Evolutionary conservation across 2,329 filamentous ascomycete genomes (phyloP), one percentile per base, ranked within the genome.

Genomic region (Sarocladium kiliense): DNA sequence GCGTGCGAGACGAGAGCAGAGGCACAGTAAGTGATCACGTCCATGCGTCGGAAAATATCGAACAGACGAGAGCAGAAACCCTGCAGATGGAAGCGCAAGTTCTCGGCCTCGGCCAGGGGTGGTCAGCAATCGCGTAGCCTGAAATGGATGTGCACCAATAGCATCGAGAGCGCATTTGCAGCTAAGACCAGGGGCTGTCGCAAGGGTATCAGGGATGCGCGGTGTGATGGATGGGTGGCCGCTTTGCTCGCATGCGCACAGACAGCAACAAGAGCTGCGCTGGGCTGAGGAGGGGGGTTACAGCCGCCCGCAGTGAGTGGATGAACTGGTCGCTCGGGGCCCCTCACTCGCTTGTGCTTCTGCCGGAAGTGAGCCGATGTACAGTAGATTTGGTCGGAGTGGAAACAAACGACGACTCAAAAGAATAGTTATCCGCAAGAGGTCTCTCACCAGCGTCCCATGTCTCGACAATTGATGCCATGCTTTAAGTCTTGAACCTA

Each of bases 31-130:
- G 16, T 3, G 36, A 47, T 47, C 44, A 11, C n/a, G 18, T 47
- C 44, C 23, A 34, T 44, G 27, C 44, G 27, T 51, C 47, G 47
- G 47, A 36, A 51, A 51, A 51, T 51, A 51, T 34, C 47, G 14
- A 36, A 23, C 47, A 51, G 47, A 27, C 23, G 30, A 16, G 30
- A 7, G 7, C 6, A 51, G 47, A 14, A 23, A 19, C 47, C 47
- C 18, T 51, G 47, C 25, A 27, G 44, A 18, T 21, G n/a, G 16
- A 36, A n/a, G 19, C n/a, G 10, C 7, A 9, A 21, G 5, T 27
- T 4, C 25, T 47, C 21, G 47, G 47, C 12, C 18, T 19, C 18
- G 47, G 12, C 18, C 27, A 23, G 47, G 7, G 47, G 30, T 19
- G 30, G 47, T 51, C 26, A 51, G n/a, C 47, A 51, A 27, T 32